Evolutionary conservation across 2,329 filamentous ascomycete species (phyloP).

Genomic region (Calonectria naviculata): DNA sequence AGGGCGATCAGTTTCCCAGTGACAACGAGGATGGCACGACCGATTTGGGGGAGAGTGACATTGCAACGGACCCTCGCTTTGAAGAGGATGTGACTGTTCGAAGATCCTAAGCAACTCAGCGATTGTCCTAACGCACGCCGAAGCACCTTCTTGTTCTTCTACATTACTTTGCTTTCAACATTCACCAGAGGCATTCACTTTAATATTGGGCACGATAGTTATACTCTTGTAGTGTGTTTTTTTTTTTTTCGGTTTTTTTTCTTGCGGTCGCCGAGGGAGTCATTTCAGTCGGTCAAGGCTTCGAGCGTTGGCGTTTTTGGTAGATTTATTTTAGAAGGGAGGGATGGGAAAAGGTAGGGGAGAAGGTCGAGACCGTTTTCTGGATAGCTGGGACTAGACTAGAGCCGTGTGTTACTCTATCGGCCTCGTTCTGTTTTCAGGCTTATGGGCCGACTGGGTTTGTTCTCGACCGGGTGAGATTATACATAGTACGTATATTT

Average conservation of each 20-base stretch:
- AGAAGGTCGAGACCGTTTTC: background rate
- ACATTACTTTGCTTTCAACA: slow-evolving; percentile 25
- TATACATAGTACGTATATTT: slow-evolving; percentile 5
- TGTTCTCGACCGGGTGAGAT: background rate
- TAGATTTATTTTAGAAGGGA: slow-evolving; percentile 25
- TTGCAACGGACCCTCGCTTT: slow-evolving; percentile 5
- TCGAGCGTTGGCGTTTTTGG: slow-evolving; percentile 43
- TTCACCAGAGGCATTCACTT: slow-evolving; percentile 28
- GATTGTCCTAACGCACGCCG: slow-evolving; percentile 10
- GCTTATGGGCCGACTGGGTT: background rate
- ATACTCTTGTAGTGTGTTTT: slow-evolving; percentile 10
- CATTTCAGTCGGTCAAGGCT: slow-evolving; percentile 35
- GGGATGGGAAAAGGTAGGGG: background rate
- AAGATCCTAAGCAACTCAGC: slow-evolving; percentile 14
- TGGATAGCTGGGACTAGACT: background rate
- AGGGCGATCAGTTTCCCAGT: slow-evolving; percentile 33
- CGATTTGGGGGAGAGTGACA: background rate
- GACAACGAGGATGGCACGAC: slow-evolving; percentile 35
- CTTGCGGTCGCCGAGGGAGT: slow-evolving; percentile 33
- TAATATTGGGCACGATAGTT: slow-evolving; percentile 4
- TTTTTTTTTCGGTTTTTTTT: slow-evolving; percentile 26
- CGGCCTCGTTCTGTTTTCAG: slow-evolving; percentile 4
- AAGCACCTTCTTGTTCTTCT: slow-evolving; percentile 11
- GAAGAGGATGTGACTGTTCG: slow-evolving; percentile 11
- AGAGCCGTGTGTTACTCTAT: background rate